Base-by-base conservation (phyloP, 495 filamentous ascomycete genomes). In the Annulohypoxylon moriforme region DNA sequence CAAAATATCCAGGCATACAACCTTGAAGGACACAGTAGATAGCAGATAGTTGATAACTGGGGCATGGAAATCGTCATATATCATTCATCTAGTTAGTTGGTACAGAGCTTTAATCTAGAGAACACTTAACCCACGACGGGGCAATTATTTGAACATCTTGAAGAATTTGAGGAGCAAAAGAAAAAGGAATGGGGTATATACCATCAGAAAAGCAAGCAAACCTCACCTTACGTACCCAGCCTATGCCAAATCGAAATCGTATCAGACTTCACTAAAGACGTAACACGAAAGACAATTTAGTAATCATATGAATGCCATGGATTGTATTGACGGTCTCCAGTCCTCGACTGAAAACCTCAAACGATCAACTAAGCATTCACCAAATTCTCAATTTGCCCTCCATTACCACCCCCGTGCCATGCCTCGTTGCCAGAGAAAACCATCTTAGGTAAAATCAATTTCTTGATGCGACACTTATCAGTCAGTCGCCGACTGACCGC, bases 311-410 rank as follows among this genome's bases (percentile, higher is more conserved):
- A 56, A 60, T 65, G 64, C 60, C 58, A 27, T 72, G 24, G 47
- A 60, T 57, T 60, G 55, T 34, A 46, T 60, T 20, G 61, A 65
- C 70, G 70, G 56, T 65, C 70, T 46, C 65, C 55, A 65, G 42
- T 4, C 27, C 10, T 29, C n/a, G 20, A 16, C 40, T 46, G 56
- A 65, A 65, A 56, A 68, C 56, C 70, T 64, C 64, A 60, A 60
- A 64, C 55, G 64, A 42, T 52, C 46, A 58, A 56, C 44, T 18
- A 42, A 46, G 40, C 64, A 64, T n/a, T 50, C 20, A 27, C 69
- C 69, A 60, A 59, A 40, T 59, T 14, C 29, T 60, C 46, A 55
- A 60, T 47, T 56, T 50, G 0, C 62, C 56, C 18, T 27, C 18
- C 58, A 14, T 47, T 55, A 24, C 50, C 58, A 57, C 20, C 52